Percentiles rank a stretch among this genome's conserved stretches.
phyloP scores from a whole-genome alignment of 164 flowering plant species.

The Tetrastigma voinierianum region DNA sequence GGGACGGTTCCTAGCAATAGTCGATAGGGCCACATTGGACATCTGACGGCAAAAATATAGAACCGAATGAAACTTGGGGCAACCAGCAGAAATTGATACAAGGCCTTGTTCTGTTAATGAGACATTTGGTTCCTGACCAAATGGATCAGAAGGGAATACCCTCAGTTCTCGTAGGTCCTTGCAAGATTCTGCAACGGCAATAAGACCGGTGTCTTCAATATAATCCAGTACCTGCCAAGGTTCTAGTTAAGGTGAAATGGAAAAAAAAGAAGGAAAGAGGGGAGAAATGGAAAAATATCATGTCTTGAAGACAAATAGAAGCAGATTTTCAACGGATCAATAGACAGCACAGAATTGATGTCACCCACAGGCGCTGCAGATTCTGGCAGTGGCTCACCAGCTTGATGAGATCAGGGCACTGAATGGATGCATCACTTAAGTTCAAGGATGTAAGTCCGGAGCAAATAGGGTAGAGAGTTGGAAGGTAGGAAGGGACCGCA shows the following conservation, averaged over 20 bases:
- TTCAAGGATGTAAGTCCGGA: constrained; percentile 69
- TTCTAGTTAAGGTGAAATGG: constrained; percentile 13
- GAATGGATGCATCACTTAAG: constrained; percentile 70
- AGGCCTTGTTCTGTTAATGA: constrained; percentile 77
- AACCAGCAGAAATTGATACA: constrained; percentile 70
- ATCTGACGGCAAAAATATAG: constrained; percentile 89
- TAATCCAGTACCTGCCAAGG: constrained; percentile 61
- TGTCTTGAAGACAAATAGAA: neutral
- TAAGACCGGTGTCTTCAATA: constrained; percentile 79
- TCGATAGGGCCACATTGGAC: constrained; percentile 71
- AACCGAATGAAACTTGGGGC: constrained; percentile 77
- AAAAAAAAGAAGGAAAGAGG: neutral
- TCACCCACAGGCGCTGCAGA: constrained; percentile 70
- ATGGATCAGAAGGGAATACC: constrained; percentile 88
- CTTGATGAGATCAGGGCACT: constrained; percentile 56
- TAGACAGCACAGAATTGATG: no score
- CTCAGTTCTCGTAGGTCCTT: constrained; percentile 64
- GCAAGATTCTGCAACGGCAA: constrained; percentile 60
- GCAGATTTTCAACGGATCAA: neutral
- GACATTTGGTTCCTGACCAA: constrained; percentile 48
- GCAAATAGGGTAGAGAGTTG: constrained; percentile 60
- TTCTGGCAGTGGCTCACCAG: constrained; percentile 63
- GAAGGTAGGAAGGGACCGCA: constrained; percentile 61
- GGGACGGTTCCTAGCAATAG: constrained; percentile 71
- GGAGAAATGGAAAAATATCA: no score